Percentiles rank a stretch among this genome's conserved stretches.
Evolutionary conservation across 768 basidiomycete genomes (phyloP).

Genomic region (Boletus speciosus): DNA sequence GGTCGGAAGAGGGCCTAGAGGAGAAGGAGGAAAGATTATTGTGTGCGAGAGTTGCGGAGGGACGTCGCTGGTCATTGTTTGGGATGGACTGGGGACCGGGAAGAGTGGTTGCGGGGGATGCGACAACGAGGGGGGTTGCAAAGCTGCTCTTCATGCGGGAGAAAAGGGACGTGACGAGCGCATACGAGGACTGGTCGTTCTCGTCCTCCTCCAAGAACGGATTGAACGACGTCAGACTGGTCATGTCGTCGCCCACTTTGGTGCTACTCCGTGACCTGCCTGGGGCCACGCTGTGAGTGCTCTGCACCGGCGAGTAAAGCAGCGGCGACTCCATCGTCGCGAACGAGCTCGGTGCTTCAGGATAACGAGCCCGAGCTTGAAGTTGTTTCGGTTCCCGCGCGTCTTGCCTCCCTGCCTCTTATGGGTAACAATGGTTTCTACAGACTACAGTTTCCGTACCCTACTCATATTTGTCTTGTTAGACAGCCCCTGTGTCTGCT

Average conservation of each 20-base stretch:
- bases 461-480: slow-evolving; percentile 38
- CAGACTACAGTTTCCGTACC: slow-evolving; percentile 19
- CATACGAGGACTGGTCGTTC: slow-evolving; percentile 83
- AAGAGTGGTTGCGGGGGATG: slow-evolving; percentile 37
- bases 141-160: slow-evolving; percentile 81
- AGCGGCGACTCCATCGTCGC: slow-evolving; percentile 34
- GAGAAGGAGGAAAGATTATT: slow-evolving; percentile 46
- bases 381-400: slow-evolving; percentile 6
- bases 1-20: slow-evolving; percentile 44
- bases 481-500: slow-evolving; percentile 49
- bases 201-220: slow-evolving; percentile 93
- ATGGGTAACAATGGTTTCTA: not conserved
- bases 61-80: slow-evolving; percentile 54
- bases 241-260: slow-evolving; percentile 56
- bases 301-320: slow-evolving; percentile 28
- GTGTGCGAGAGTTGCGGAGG: slow-evolving; percentile 46
- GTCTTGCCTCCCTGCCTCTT: slow-evolving; percentile 4
- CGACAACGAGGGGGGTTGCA: slow-evolving; percentile 59
- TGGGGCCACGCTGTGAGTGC: slow-evolving; percentile 38
- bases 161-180: slow-evolving; percentile 75
- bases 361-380: slow-evolving; percentile 2
- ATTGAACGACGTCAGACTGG: slow-evolving; percentile 81
- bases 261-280: slow-evolving; percentile 63
- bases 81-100: slow-evolving; percentile 30
- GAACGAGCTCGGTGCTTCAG: not conserved